phyloP scores from a whole-genome alignment of 306 rosid genomes.

The Prunus mume region DNA sequence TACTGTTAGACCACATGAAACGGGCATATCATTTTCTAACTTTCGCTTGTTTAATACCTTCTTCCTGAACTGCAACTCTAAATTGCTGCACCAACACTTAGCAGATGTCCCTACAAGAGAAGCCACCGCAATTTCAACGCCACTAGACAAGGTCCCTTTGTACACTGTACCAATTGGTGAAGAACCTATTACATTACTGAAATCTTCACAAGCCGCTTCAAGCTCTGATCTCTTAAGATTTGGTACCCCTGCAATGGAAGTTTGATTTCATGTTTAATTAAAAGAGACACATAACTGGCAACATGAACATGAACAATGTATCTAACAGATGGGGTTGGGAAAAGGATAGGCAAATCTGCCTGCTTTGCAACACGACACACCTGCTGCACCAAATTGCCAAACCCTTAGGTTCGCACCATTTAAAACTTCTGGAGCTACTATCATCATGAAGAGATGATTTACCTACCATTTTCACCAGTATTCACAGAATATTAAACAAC shows the following conservation, averaged over 20 bases:
- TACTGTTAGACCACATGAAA: slow-evolving; percentile 7
- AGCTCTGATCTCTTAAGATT: slow-evolving; percentile 88
- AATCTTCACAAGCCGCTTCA: slow-evolving; percentile 93
- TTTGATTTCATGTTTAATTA: slow-evolving; percentile 17
- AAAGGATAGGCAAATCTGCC: not conserved
- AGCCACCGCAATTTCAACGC: slow-evolving; percentile 92
- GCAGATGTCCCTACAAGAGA: slow-evolving; percentile 48
- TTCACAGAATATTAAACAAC: no score
- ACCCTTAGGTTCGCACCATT: no score
- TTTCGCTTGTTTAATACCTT: slow-evolving; percentile 53
- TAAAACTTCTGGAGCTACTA: not conserved
- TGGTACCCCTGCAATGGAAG: slow-evolving; percentile 70
- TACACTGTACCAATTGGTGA: slow-evolving; percentile 75
- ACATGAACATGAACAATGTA: not conserved
- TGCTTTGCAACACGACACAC: no score
- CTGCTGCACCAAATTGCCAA: not conserved
- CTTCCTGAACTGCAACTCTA: slow-evolving; percentile 73
- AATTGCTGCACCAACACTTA: slow-evolving; percentile 61
- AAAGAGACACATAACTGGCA: slow-evolving; percentile 2
- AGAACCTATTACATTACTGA: slow-evolving; percentile 82
- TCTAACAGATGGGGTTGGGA: not conserved
- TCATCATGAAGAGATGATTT: not conserved
- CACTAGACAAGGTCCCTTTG: slow-evolving; percentile 95
- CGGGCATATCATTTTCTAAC: not conserved
- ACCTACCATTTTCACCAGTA: not conserved